Base-by-base conservation (phyloP, 345 rosid species). In the Eucalyptus pauciflora region DNA sequence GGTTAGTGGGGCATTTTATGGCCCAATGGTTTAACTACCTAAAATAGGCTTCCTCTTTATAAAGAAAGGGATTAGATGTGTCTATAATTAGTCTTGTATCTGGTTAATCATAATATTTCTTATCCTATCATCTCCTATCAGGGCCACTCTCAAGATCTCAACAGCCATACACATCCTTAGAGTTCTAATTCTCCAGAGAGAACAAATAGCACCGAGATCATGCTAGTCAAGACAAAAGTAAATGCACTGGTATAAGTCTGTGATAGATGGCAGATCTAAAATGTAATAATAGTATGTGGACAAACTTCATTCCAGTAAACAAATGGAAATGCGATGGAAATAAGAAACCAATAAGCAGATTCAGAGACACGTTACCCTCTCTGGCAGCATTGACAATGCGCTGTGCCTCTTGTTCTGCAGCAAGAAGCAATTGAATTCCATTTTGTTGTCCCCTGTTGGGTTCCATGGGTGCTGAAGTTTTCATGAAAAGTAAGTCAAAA, bases 391-490 rank as follows among this genome's bases (percentile, higher is more conserved):
- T 89, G 79, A 94, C 96, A 89, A 94, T 94, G 83, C 93, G 92
- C 91, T 94, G 95, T 89, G 97, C 95, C 89, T 93, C 95, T 91
- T 95, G 93, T 60, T 95, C 95, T 1, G 95, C 94, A 91, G 93
- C 94, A 85, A 94, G 95, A 88, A 95, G 89, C 69, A 86, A 92
- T 64, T 94, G 96, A 88, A 95, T 95, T 91, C 97, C 96, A 89
- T 94, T 91, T 13, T 7, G 83, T 87, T 92, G 95, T 71, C 94
- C 91, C 88, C 95, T 88, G 88, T 50, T 89, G 90, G 93, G 71
- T 88, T 91, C 95, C 95, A 94, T 95, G 10, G 87, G 88, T 89
- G 60, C 87, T 87, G 88, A 9, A 85, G 14, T 83, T 51, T 86
- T 49, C 76, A 31, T 37, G 25, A 14, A 20, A 86, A 31, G 49